These are phyloP conservation scores for Colletotrichum spinosum DNA, from an alignment of 2,329 filamentous ascomycete genomes.

Conservation along the genomic window DNA sequence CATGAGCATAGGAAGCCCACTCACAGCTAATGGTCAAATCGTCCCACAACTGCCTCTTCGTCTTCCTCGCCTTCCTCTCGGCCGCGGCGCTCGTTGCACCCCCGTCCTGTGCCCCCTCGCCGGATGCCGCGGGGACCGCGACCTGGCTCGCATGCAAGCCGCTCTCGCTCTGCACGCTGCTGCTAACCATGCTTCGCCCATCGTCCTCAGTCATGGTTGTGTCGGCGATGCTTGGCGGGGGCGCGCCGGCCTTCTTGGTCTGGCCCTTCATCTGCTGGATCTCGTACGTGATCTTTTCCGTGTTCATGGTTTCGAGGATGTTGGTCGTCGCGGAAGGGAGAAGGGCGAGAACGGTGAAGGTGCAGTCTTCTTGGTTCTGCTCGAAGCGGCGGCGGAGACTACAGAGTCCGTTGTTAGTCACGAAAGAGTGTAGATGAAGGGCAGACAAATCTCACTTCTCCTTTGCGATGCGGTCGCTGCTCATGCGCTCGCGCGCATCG, in stretches of 20 bases:
- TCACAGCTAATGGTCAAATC: conserved; percentile 95
- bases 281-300: conserved; percentile 92
- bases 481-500: conserved; percentile 95
- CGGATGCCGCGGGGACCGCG: conserved; percentile 60
- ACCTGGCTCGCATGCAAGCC: conserved; percentile 87
- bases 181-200: conserved; percentile 72
- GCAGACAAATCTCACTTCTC: conserved; percentile 78
- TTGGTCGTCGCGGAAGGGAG: conserved; percentile 92
- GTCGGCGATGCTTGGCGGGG: conserved; percentile 70
- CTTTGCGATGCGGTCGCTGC: conserved; percentile 92
- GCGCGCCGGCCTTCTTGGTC: conserved; percentile 63
- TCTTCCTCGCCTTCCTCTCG: conserved; percentile 72
- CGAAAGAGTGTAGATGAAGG: not conserved
- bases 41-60: conserved; percentile 95
- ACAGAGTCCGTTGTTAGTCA: conserved; percentile 23
- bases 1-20: conserved; percentile 45
- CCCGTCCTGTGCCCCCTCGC: conserved; percentile 40
- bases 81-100: conserved; percentile 30
- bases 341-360: conserved; percentile 95
- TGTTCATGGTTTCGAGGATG: conserved; percentile 87
- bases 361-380: conserved; percentile 99
- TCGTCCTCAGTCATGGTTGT: conserved; percentile 88
- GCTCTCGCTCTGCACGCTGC: conserved; percentile 82
- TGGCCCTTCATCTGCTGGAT: conserved; percentile 88
- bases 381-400: conserved; percentile 96